A percentile compares a stretch with the other conserved stretches of the same genome.
These are phyloP conservation scores for Striga hermonthica DNA, from an alignment of 305 asterid genomes.

Conservation along the genomic window DNA sequence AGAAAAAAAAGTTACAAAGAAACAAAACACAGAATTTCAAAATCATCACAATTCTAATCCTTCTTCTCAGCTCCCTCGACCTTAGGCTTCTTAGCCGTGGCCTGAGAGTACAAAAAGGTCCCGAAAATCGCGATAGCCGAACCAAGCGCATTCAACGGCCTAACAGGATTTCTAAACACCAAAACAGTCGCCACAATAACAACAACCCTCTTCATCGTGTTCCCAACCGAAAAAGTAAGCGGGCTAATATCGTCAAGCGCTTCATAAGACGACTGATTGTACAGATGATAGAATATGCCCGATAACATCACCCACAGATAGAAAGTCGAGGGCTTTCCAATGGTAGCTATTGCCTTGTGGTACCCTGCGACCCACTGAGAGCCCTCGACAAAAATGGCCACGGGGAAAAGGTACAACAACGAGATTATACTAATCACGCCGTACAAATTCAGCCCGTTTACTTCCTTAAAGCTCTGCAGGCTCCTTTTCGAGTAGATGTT, in stretches of 20 bases:
- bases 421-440: conserved; percentile 69
- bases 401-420: conserved; percentile 58
- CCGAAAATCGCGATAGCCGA: conserved; percentile 75
- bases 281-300: conserved; percentile 67
- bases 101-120: conserved; percentile 78
- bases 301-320: conserved; percentile 72
- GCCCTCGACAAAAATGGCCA: conserved; percentile 73
- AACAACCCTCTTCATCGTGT: conserved; percentile 82
- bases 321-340: conserved; percentile 56
- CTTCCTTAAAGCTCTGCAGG: conserved; percentile 67
- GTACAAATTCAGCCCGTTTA: conserved; percentile 68
- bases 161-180: conserved; percentile 77
- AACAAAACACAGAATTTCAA: neutral
- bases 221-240: conserved; percentile 70
- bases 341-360: conserved; percentile 52
- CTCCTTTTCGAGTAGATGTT: conserved; percentile 75
- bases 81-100: conserved; percentile 56
- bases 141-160: conserved; percentile 77
- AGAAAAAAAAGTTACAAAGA: neutral
- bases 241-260: conserved; percentile 86
- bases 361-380: conserved; percentile 77
- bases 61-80: conserved; percentile 53
- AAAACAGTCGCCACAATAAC: conserved; percentile 67
- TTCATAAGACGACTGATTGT: conserved; percentile 77
- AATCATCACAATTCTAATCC: conserved; percentile 31